Evolutionary conservation across 257 asterid genomes (phyloP).

Genomic region (Ilex aquifolium): DNA sequence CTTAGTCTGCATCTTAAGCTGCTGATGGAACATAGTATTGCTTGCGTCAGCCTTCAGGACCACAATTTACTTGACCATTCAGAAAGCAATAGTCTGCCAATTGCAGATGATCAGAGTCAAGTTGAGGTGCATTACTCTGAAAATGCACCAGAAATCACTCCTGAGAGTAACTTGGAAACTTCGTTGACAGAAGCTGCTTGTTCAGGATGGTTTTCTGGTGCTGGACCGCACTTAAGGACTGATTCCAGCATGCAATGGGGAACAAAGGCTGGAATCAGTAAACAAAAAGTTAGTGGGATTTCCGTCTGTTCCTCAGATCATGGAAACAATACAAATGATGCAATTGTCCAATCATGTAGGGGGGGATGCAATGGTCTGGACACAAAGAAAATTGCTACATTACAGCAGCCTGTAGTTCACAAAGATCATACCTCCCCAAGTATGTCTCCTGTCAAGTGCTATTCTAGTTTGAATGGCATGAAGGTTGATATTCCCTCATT

Average conservation of each 20-base stretch:
- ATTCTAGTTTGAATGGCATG: constrained; percentile 36
- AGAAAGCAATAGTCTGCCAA: constrained; percentile 25
- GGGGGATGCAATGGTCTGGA: constrained; percentile 17
- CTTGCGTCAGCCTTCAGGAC: constrained; percentile 27
- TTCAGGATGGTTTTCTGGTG: constrained; percentile 15
- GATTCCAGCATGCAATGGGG: no score
- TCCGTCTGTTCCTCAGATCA: constrained; percentile 8
- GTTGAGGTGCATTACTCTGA: constrained; percentile 20
- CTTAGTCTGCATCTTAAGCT: constrained; percentile 35
- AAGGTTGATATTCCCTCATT: constrained; percentile 29
- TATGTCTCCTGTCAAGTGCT: constrained; percentile 19
- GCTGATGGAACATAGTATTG: constrained; percentile 35
- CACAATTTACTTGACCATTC: constrained; percentile 26
- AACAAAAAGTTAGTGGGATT: constrained; percentile 11
- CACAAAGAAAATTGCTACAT: constrained; percentile 24
- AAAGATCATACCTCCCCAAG: constrained; percentile 22
- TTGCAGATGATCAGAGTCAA: constrained; percentile 23
- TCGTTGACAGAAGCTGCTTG: constrained; percentile 22
- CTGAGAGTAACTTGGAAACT: constrained; percentile 17
- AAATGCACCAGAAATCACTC: constrained; percentile 18
- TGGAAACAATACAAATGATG: constrained; percentile 19
- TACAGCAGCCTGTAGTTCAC: constrained; percentile 21
- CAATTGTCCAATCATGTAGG: constrained; percentile 16
- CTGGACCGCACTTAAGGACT: constrained; percentile 1
- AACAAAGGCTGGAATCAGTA: constrained; percentile 4